A percentile compares a stretch with the other conserved stretches of the same genome.
phyloP scores from a whole-genome alignment of 768 basidiomycete species.

The Kwoniella heveanensis region DNA sequence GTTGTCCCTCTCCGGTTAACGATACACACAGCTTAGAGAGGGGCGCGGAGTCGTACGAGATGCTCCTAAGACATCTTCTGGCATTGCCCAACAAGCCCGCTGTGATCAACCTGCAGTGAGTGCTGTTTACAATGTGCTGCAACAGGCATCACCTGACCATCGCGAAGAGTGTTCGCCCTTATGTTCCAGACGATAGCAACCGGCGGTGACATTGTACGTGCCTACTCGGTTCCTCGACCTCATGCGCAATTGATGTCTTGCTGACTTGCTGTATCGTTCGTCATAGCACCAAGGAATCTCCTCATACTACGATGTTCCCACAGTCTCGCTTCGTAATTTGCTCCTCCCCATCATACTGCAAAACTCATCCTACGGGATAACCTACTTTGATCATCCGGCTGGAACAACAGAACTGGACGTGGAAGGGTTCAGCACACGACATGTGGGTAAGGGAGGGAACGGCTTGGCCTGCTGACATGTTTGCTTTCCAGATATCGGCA shows the following conservation, averaged over 20 bases:
- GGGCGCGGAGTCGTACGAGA: background rate
- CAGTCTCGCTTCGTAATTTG: conserved; percentile 4
- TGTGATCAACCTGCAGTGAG: conserved; percentile 7
- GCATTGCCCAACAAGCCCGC: conserved; percentile 7
- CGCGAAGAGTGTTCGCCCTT: background rate
- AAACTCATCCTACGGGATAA: conserved; percentile 2
- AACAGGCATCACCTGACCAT: too few species aligned
- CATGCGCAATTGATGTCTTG: too few species aligned
- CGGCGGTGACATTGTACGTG: conserved; percentile 9
- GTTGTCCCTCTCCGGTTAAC: too few species aligned
- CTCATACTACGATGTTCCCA: conserved; percentile 7
- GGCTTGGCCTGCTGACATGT: background rate
- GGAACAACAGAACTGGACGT: background rate
- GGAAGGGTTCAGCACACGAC: background rate
- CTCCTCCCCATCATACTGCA: conserved; percentile 6
- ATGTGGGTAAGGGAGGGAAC: background rate
- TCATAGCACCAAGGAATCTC: conserved; percentile 7
- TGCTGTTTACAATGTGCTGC: background rate
- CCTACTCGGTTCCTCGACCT: too few species aligned
- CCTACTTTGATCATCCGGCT: background rate
- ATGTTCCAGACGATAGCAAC: conserved; percentile 7
- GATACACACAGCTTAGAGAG: background rate
- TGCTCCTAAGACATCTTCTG: conserved; percentile 3
- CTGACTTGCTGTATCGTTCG: too few species aligned
- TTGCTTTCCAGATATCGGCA: background rate